Conservation (phyloP, 441 rosid species). For the Pelargonium cotyledonis region DNA sequence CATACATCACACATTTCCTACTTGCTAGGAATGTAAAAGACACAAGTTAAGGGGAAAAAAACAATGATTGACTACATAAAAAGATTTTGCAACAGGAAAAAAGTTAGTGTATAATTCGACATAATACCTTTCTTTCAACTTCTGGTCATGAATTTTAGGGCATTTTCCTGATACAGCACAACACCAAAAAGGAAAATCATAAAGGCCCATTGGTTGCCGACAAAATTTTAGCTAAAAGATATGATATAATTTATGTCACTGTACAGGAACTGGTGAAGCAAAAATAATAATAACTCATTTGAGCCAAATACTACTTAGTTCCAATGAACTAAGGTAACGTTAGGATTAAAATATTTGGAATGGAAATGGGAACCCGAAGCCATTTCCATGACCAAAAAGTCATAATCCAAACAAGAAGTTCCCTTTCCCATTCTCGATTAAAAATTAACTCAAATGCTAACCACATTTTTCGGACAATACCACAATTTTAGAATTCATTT, state of each 20-base stretch:
- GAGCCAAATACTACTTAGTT: neutral
- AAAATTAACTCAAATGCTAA: too few species aligned
- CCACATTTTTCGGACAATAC: too few species aligned
- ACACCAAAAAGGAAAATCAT: conserved; percentile 10
- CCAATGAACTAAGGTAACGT: neutral
- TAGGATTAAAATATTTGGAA: too few species aligned
- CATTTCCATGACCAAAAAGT: too few species aligned
- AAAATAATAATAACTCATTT: neutral
- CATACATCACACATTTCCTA: neutral
- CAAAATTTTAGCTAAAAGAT: neutral
- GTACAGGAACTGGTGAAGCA: neutral
- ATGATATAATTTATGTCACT: neutral
- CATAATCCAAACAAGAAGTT: too few species aligned
- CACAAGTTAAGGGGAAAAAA: neutral
- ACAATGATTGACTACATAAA: neutral
- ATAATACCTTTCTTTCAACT: conserved; percentile 84
- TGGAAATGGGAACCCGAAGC: too few species aligned
- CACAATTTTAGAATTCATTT: too few species aligned
- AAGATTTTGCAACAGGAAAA: neutral
- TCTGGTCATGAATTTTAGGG: conserved; percentile 82
- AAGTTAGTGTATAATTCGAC: neutral
- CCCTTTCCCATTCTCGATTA: too few species aligned
- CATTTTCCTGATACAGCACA: conserved; percentile 60
- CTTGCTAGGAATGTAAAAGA: too few species aligned
- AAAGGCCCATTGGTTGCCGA: neutral